Base-by-base conservation (phyloP, 1,139 yeast species). In the Diutina pseudorugosa region DNA sequence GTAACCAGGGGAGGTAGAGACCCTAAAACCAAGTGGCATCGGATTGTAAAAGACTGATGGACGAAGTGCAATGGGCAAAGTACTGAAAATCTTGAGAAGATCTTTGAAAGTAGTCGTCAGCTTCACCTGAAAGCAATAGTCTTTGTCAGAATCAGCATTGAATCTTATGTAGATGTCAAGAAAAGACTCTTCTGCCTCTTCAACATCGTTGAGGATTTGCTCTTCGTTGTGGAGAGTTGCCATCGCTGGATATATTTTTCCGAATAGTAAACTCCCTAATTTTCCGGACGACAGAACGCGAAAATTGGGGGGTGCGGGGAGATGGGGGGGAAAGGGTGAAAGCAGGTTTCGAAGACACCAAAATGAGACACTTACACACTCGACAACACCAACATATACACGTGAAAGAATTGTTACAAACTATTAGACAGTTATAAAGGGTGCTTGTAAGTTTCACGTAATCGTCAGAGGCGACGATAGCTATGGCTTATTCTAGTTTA, bases 111-210 rank as follows among this genome's bases (percentile, higher is more conserved):
- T 72, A 51, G 81, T 77, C 21, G 76, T 71, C 18, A 79, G 70
- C 47, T 76, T 75, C 18, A 91, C 79, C 59, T 81, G 85, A 71
- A 93, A 89, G 61, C 96, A 88, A 67, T 89, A 91, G 66, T 93
- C 98, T 66, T 85, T 85, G 61, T 89, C 96, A 53, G 70, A 65
- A 63, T 90, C 96, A 56, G 80, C 85, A 64, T 87, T 89, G 77
- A 93, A 82, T 54, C 98, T 83, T 57, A 93, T 67, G 69, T 84
- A 91, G 48, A 90, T 69, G 62, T 91, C 97, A 53, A 73, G 1
- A 33, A 27, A 45, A 3, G 41, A 27, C 21, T 45, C 49, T 18
- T 45, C 49, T 5, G 49, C 19, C 14, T 45, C 49, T 18, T 45
- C 49, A 2, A 45, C 49, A 27, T 45, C 40, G 21, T 45, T 27